Base-by-base conservation (phyloP, 805 yeast genomes). In the Candida wancherniae region DNA sequence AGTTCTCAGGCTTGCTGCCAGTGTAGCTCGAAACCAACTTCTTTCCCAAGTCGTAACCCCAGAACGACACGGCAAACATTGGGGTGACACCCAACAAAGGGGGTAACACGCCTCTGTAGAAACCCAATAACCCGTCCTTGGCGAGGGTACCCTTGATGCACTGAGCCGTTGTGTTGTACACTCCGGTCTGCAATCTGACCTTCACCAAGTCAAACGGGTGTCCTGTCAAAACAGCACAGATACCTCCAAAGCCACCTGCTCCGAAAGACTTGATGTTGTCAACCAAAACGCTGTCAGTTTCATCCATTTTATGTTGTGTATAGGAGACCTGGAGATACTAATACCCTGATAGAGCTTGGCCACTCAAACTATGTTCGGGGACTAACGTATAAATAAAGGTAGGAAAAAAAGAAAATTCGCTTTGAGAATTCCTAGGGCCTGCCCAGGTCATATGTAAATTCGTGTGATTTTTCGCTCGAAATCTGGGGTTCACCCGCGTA, bases 61-160 rank as follows among this genome's bases (percentile, higher is more conserved):
- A 90, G 65, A 90, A 90, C 2, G 95, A 83, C 15, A 92, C 92
- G 2, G 97, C 97, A 67, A 92, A 92, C 84, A 90, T 92, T 17
- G 98, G 98, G 0, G 97, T 92, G 14, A 90, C 97, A 15, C 98
- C 98, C n/a, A 84, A 54, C 31, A 90, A 63, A 3, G 98, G 98
- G 9, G 97, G 95, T 9, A 84, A 69, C 19, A 92, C 97, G 37
- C 98, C 98, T 51, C 94, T 69, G 60, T 90, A 90, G 43, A 90
- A 76, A 1, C 97, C 97, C 15, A 67, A 43, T 3, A 77, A 74
- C 0, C 95, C 95, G 40, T 82, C 86, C 16, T 71, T 69, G n/a
- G 71, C 72, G 21, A 90, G 40, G 3, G 94, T 87, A 19, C 70
- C 71, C 44, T 65, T 71, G 15, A 86, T 68, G n/a, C 92, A 90